phyloP scores from a whole-genome alignment of 1,284 basidiomycete species.

The Flammula alnicola region DNA sequence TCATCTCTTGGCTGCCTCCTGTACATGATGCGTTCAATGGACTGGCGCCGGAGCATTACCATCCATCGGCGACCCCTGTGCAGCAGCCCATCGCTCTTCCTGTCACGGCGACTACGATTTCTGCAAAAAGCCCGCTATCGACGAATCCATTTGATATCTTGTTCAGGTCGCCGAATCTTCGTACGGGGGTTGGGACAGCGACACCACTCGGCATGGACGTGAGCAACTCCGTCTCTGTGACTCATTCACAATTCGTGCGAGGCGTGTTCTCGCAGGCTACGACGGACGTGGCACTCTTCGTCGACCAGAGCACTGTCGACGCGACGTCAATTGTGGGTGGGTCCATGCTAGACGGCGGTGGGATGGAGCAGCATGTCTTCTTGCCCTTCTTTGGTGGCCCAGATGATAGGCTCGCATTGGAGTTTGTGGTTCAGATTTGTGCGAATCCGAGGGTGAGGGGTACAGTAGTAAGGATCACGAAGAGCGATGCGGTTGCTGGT shows the following conservation, averaged over 20 bases:
- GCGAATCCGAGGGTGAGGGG: constrained; percentile 68
- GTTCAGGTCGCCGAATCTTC: constrained; percentile 46
- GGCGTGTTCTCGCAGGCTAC: constrained; percentile 75
- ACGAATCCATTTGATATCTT: constrained; percentile 67
- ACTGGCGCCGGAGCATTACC: constrained; percentile 10
- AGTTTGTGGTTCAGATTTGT: constrained; percentile 85
- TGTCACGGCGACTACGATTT: constrained; percentile 14
- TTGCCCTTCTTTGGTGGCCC: constrained; percentile 94
- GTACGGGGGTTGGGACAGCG: constrained; percentile 4
- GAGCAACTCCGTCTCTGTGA: constrained; percentile 40
- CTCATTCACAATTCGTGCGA: constrained; percentile 84
- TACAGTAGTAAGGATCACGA: constrained; percentile 70
- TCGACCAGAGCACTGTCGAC: constrained; percentile 75
- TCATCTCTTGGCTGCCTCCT: constrained; percentile 80
- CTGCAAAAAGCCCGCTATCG: constrained; percentile 22
- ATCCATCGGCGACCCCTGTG: constrained; percentile 18
- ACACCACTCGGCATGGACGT: constrained; percentile 17
- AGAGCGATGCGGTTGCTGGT: constrained; percentile 44
- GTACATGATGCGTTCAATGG: constrained; percentile 57
- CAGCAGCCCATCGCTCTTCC: constrained; percentile 17
- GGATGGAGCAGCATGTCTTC: constrained; percentile 74
- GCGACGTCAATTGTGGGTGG: too few relatives aligned
- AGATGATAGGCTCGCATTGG: constrained; percentile 88
- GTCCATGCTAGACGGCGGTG: too few relatives aligned
- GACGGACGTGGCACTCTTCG: constrained; percentile 79